Base-by-base conservation (phyloP, 352 stramenopile genomes). In the Pythium graminicola region DNA sequence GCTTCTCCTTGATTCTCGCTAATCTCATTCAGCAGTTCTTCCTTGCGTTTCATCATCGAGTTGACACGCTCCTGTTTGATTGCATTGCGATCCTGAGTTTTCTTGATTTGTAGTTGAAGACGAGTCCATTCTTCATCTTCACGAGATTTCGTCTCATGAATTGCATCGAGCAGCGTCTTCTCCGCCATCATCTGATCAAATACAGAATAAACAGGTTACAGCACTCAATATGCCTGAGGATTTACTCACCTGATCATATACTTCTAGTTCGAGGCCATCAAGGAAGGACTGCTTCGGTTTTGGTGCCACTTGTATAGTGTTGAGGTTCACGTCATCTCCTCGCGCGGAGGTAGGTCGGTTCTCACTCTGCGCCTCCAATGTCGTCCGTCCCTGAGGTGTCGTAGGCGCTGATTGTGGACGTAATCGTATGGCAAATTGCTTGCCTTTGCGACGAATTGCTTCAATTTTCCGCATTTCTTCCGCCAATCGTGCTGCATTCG, bases 1-100 rank as follows among this genome's bases (percentile, higher is more conserved):
- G 70, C 44, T 4, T 59, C 32, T 3, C 77, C 54, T 36, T 85
- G 69, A 24, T 57, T 61, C 28, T 81, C 70, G 3, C 72, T 31
- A 6, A 63, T 43, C 19, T 64, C 52, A 38, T 74, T 80, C 19
- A 47, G 41, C 10, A 56, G 7, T 9, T 43, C 28, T 1, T 48
- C n/a, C 17, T 48, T 56, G 1, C 14, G 13, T 16, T 49, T 62
- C 33, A 11, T 40, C 20, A 67, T 17, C 1, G 31, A 23, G 14
- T 33, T 8, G 2, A 67, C 31, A 2, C 60, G 52, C 23, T 54
- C 40, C 44, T 57, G 26, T 20, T 38, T 49, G n/a, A 59, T 47
- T 3, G 22, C 47, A 20, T 62, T 67, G 11, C 42, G 47, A 17
- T 58, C 50, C 10, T 16, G n/a, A 4, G 41, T 28, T 22, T 47